Evolutionary conservation across 345 rosid species (phyloP).

Genomic region (Dipteronia dyeriana): DNA sequence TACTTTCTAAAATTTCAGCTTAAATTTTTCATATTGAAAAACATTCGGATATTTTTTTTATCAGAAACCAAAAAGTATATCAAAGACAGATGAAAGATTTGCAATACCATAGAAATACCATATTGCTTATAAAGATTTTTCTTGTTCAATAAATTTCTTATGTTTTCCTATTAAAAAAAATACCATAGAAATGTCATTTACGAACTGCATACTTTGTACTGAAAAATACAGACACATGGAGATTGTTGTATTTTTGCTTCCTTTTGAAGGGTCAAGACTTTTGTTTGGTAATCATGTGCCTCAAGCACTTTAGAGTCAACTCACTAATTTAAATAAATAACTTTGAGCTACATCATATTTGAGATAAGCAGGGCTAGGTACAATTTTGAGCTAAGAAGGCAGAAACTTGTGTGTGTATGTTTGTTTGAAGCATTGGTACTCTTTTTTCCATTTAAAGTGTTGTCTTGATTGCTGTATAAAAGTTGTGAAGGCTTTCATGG

Average conservation of each 20-base stretch:
- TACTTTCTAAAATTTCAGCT: conserved; percentile 1
- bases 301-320: neutral
- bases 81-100: no score
- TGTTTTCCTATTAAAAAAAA: neutral
- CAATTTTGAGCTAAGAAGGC: neutral
- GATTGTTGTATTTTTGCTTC: neutral
- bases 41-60: no score
- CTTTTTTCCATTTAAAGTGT: neutral
- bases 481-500: neutral
- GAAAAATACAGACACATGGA: neutral
- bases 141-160: neutral
- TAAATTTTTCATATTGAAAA: no score
- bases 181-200: neutral
- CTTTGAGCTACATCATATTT: neutral
- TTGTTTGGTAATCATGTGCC: neutral
- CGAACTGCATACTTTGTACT: no score
- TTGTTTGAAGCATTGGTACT: neutral
- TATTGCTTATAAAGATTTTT: no score
- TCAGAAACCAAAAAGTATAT: no score
- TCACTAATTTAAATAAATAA: neutral
- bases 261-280: neutral
- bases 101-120: no score
- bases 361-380: neutral
- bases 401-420: neutral
- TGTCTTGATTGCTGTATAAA: neutral